Evolutionary conservation across 2,329 filamentous ascomycete species (phyloP).

Genomic region (Pseudogymnoascus sp.): DNA sequence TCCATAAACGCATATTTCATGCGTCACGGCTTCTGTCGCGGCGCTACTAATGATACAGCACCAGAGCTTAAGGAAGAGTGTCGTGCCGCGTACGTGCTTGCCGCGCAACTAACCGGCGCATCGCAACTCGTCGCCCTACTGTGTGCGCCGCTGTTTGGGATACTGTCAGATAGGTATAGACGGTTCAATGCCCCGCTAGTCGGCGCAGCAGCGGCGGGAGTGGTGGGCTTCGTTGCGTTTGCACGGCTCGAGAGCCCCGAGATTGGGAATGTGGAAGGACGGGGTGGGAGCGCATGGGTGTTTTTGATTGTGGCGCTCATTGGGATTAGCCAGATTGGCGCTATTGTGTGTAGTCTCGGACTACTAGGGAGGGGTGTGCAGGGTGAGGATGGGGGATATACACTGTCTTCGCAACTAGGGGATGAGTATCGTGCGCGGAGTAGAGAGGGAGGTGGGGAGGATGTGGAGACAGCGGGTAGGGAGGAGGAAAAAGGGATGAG

Average conservation of each 20-base stretch:
- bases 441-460: not conserved
- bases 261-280: slow-evolving; percentile 52
- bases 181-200: slow-evolving; percentile 68
- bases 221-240: slow-evolving; percentile 70
- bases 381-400: slow-evolving; percentile 32
- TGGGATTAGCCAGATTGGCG: slow-evolving; percentile 89
- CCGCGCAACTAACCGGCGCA: slow-evolving; percentile 78
- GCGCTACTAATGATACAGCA: slow-evolving; percentile 53
- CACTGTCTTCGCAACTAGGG: slow-evolving; percentile 24
- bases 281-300: slow-evolving; percentile 59
- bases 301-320: slow-evolving; percentile 73
- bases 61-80: slow-evolving; percentile 80
- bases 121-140: slow-evolving; percentile 81
- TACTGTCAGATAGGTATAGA: slow-evolving; percentile 61
- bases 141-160: slow-evolving; percentile 81
- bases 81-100: slow-evolving; percentile 76
- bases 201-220: slow-evolving; percentile 61
- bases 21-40: slow-evolving; percentile 67
- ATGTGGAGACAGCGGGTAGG: slow-evolving; percentile 3
- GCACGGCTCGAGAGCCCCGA: slow-evolving; percentile 72
- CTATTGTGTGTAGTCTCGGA: slow-evolving; percentile 92
- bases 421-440: not conserved
- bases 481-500: slow-evolving; percentile 32
- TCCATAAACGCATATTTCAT: slow-evolving; percentile 91
- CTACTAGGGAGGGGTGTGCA: slow-evolving; percentile 76